A percentile compares a stretch with the other conserved stretches of the same genome.
Evolutionary conservation across 192 early-diverging fungal genomes (phyloP).

Genomic region (Coemansia sp.): DNA sequence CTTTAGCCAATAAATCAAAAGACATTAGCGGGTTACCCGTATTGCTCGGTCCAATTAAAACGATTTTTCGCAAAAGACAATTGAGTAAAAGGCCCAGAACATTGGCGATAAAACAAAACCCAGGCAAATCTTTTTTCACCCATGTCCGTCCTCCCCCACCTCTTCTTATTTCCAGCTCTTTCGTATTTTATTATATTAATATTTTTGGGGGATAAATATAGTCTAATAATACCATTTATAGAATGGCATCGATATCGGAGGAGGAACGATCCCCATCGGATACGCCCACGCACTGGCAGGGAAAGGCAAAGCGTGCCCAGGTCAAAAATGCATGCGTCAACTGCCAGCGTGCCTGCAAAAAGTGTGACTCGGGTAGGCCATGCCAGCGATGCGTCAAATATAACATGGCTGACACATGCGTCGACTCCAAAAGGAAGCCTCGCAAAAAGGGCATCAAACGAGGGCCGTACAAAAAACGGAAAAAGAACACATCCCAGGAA

Average conservation of each 20-base stretch:
- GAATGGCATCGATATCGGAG: conserved; percentile 2
- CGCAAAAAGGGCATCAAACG: conserved; percentile 84
- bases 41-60: not conserved
- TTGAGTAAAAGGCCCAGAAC: not conserved
- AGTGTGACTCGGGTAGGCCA: conserved; percentile 84
- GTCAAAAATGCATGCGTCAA: conserved; percentile 91
- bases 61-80: not conserved
- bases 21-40: not conserved
- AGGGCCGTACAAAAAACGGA: conserved; percentile 75
- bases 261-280: not conserved
- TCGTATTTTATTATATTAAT: conserved; percentile 1
- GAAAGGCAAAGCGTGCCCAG: conserved; percentile 66
- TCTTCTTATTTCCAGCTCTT: not conserved
- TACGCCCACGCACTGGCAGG: not conserved
- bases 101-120: not conserved
- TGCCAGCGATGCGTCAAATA: conserved; percentile 86
- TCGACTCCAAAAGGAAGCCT: conserved; percentile 78
- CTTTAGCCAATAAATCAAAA: conserved; percentile 3
- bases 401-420: conserved; percentile 69
- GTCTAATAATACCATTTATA: conserved; percentile 1
- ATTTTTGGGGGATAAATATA: not conserved
- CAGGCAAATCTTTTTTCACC: conserved; percentile 1
- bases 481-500: conserved; percentile 9
- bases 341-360: conserved; percentile 90
- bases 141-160: not conserved